Percentiles rank a stretch among this genome's conserved stretches.
These are phyloP conservation scores for Ziziphus jujuba DNA, from an alignment of 306 rosid species.

Conservation along the genomic window DNA sequence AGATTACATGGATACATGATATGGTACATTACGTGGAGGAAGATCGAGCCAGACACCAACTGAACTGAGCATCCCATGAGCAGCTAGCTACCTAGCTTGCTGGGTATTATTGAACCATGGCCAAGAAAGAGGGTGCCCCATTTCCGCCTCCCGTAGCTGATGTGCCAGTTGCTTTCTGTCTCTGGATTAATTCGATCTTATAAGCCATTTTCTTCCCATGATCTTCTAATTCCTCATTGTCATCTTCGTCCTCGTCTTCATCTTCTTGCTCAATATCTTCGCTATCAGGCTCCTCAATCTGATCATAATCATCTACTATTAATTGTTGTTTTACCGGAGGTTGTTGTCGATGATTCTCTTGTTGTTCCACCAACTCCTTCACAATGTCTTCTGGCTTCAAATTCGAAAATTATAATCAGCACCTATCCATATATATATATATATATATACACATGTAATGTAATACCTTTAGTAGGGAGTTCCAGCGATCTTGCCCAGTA, in stretches of 20 bases:
- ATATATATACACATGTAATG: too few relatives aligned
- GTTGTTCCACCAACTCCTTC: conserved; percentile 47
- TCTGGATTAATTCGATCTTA: conserved; percentile 43
- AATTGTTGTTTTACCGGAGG: conserved; percentile 12
- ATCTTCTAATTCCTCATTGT: conserved; percentile 15
- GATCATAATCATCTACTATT: conserved; percentile 26
- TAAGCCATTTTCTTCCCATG: conserved; percentile 26
- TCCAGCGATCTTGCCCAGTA: too few relatives aligned
- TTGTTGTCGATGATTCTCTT: conserved; percentile 2
- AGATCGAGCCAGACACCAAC: neutral
- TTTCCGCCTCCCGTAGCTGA: conserved; percentile 33
- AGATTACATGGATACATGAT: conserved; percentile 7
- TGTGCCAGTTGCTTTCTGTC: conserved; percentile 26
- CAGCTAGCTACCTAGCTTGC: too few relatives aligned
- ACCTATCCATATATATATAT: neutral
- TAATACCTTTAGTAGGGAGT: too few relatives aligned
- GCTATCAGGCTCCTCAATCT: conserved; percentile 31
- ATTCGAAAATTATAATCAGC: conserved; percentile 33
- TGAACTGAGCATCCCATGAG: neutral
- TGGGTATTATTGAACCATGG: conserved; percentile 38
- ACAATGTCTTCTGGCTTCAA: conserved; percentile 64
- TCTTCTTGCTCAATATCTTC: conserved; percentile 26
- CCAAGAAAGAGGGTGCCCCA: conserved; percentile 36
- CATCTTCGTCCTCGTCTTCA: conserved; percentile 29
- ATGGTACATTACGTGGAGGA: conserved; percentile 24